Percentiles rank a stretch among this genome's conserved stretches.
phyloP scores from a whole-genome alignment of 495 filamentous ascomycete genomes.

The Daldinia concentrica region DNA sequence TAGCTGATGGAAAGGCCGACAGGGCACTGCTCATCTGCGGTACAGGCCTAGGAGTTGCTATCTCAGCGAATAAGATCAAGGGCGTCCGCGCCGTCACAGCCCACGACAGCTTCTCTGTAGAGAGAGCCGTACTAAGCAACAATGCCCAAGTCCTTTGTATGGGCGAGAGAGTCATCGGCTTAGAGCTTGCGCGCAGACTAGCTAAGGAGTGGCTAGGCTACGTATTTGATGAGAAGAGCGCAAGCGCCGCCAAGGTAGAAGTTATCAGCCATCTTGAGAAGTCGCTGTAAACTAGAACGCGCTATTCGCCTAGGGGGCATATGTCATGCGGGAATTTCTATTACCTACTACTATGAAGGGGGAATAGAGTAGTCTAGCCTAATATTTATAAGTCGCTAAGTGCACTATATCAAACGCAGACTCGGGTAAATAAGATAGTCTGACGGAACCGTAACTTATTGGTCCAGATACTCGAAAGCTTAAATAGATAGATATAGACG shows the following conservation, averaged over 20 bases:
- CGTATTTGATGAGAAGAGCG: conserved; percentile 77
- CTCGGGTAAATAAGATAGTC: neutral
- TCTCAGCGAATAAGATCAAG: conserved; percentile 86
- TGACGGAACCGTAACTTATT: neutral
- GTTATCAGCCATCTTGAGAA: conserved; percentile 79
- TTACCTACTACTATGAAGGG: neutral
- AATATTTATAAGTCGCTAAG: neutral
- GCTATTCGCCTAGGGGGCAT: neutral
- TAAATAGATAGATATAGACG: neutral
- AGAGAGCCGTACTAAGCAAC: conserved; percentile 83
- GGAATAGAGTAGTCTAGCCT: neutral
- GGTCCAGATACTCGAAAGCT: neutral
- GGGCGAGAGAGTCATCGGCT: conserved; percentile 83
- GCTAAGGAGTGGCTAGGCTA: conserved; percentile 86
- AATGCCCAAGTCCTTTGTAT: conserved; percentile 90
- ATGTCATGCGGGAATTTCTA: neutral
- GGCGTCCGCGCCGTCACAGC: conserved; percentile 87
- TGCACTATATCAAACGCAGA: neutral
- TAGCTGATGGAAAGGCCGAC: conserved; percentile 74
- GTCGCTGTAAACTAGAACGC: conserved; percentile 42
- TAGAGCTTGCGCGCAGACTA: conserved; percentile 80
- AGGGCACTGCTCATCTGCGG: conserved; percentile 88
- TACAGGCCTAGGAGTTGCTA: conserved; percentile 86
- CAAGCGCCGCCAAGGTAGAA: conserved; percentile 77
- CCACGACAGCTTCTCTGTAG: conserved; percentile 85